Base-by-base conservation (phyloP, 495 filamentous ascomycete genomes). In the Pyrenula massariospora region DNA sequence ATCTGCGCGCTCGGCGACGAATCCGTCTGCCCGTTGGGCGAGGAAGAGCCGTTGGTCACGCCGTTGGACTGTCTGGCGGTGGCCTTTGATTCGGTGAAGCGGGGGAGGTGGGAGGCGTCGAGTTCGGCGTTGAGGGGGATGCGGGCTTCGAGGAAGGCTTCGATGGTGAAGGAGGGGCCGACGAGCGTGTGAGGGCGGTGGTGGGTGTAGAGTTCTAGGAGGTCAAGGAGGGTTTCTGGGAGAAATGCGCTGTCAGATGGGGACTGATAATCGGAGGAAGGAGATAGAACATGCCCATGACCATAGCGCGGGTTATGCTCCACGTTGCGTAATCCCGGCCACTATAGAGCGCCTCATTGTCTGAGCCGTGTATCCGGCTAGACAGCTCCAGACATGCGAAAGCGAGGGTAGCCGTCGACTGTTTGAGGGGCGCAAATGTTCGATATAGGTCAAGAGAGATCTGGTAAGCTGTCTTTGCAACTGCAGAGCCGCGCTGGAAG, bases 361-460 rank as follows among this genome's bases (percentile, higher is more conserved):
- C 73, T 47, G 70, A 65, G 19, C 77, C 79, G 54, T 78, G 70
- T 23, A 96, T 65, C 22, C 87, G 79, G 1, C 83, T 77, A 1
- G 91, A 84, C 47, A 97, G 80, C 67, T 94, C 89, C 1, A 95
- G 71, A 62, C 87, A 82, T n/a, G 83, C 84, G 51, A 93, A 73
- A 2, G 90, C 89, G 72, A 96, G 83, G 2, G 88, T 85, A 20
- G 83, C 77, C 2, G 85, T 84, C 0, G 82, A 84, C 57, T 95
- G 88, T 70, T 96, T 97, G 31, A 97, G 73, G 19, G 92, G 93
- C 3, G 87, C 84, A 68, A 88, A 94, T 2, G 93, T 98, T 61
- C 91, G 88, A 68, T 96, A 94, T 19, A 95, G 72, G 68, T 98
- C 93, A 54, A 90, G 77, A 12, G 84, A 86, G 60, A 96, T 87